Evolutionary conservation across 129 eudicot species (phyloP).

Genomic region (Tagetes erecta): DNA sequence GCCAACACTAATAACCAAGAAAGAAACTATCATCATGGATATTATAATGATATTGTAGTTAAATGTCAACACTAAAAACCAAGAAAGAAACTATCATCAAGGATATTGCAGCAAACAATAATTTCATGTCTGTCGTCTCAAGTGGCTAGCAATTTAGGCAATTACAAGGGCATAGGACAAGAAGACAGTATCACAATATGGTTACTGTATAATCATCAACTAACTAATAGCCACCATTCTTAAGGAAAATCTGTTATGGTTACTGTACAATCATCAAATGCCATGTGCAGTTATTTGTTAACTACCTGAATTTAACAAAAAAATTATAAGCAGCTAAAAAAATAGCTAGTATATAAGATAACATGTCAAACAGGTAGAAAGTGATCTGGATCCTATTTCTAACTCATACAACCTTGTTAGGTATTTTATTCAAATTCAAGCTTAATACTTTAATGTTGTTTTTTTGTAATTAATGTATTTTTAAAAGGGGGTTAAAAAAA

Average conservation of each 20-base stretch:
- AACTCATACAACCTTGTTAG: background rate
- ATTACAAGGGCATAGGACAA: no score
- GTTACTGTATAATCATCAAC: no score
- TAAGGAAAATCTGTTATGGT: background rate
- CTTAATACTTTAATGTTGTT: no score
- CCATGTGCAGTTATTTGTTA: background rate
- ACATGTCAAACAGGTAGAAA: background rate
- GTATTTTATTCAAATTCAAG: no score
- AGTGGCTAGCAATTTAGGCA: no score
- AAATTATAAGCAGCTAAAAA: background rate
- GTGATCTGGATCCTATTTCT: background rate
- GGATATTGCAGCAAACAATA: background rate
- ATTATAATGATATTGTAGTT: background rate
- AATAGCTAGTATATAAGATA: no score
- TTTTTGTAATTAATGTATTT: no score
- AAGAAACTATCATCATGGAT: background rate
- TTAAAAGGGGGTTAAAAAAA: no score
- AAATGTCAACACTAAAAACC: constrained; percentile 15
- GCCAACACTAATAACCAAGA: constrained; percentile 19
- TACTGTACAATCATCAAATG: background rate
- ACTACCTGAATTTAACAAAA: background rate
- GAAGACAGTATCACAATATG: background rate
- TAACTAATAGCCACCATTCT: no score
- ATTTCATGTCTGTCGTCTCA: no score
- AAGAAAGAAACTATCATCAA: background rate